A percentile compares a stretch with the other conserved stretches of the same genome.
These are phyloP conservation scores for Calonectria crousiana DNA, from an alignment of 2,329 filamentous ascomycete genomes.

Conservation along the genomic window DNA sequence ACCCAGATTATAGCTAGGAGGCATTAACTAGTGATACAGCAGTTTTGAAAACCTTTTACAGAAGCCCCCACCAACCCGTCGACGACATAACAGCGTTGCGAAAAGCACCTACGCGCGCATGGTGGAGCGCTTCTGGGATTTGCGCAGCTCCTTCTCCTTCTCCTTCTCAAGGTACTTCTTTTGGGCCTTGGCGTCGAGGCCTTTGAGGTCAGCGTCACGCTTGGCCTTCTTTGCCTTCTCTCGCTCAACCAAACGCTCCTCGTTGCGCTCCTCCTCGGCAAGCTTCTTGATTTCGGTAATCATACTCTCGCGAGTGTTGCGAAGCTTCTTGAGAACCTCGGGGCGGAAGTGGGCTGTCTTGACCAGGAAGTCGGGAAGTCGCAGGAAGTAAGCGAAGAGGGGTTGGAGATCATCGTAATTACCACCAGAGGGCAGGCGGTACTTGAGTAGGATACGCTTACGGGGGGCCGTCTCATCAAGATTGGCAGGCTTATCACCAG, in stretches of 20 bases:
- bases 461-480: slow-evolving; percentile 85
- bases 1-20: slow-evolving; percentile 1
- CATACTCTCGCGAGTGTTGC: slow-evolving; percentile 82
- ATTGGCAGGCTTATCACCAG: slow-evolving; percentile 84
- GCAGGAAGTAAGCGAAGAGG: slow-evolving; percentile 85
- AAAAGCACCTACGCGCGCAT: slow-evolving; percentile 56
- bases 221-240: slow-evolving; percentile 89
- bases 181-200: slow-evolving; percentile 84
- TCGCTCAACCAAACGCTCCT: slow-evolving; percentile 79
- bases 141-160: slow-evolving; percentile 77
- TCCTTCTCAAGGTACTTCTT: slow-evolving; percentile 88
- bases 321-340: slow-evolving; percentile 89
- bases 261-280: slow-evolving; percentile 83
- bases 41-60: slow-evolving; percentile 29
- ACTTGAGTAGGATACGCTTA: slow-evolving; percentile 88
- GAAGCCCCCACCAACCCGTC: slow-evolving; percentile 7
- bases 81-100: background rate
- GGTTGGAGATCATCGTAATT: slow-evolving; percentile 76
- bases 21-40: slow-evolving; percentile 23
- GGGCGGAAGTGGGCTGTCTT: slow-evolving; percentile 85
- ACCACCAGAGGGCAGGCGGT: slow-evolving; percentile 74
- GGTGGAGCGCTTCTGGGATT: slow-evolving; percentile 67
- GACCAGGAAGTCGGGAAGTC: slow-evolving; percentile 86
- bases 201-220: slow-evolving; percentile 83
- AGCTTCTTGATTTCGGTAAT: slow-evolving; percentile 83